Conservation (phyloP, 352 stramenopile species). For the Phytophthora pluvialis region DNA sequence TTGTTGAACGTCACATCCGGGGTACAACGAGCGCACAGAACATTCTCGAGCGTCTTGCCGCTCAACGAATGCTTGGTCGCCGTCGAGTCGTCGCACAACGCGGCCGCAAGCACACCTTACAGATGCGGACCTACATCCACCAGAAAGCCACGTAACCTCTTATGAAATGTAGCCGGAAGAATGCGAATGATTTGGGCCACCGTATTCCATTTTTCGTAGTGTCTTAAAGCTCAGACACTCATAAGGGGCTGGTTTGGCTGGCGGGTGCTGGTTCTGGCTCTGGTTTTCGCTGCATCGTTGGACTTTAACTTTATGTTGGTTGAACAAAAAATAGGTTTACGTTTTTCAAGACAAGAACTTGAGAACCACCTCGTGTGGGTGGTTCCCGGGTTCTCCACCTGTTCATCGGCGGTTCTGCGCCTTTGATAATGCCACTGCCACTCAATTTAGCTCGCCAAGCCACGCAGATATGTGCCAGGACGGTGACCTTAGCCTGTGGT, state of each 20-base stretch:
- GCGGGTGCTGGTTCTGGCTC: not conserved
- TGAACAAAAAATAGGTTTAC: not conserved
- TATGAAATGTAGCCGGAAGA: no score
- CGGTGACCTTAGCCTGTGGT: not conserved
- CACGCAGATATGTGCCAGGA: not conserved
- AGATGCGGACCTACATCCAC: no score
- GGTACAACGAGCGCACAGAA: no score
- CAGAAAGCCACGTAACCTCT: no score
- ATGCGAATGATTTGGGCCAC: no score
- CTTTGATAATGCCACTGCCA: not conserved
- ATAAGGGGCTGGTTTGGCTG: constrained; percentile 1
- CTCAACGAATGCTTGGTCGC: no score
- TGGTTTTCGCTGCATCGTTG: not conserved
- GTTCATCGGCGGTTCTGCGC: not conserved
- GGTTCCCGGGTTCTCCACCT: not conserved
- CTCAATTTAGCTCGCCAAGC: not conserved
- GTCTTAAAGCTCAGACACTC: no score
- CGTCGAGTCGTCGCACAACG: no score
- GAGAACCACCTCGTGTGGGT: not conserved
- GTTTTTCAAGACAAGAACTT: not conserved
- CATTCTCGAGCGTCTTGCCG: no score
- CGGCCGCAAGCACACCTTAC: no score
- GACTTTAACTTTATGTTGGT: not conserved
- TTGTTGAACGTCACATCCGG: no score
- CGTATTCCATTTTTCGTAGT: no score